These are phyloP conservation scores for Backusella luteola DNA, from an alignment of 192 early-diverging fungal species.

Conservation along the genomic window DNA sequence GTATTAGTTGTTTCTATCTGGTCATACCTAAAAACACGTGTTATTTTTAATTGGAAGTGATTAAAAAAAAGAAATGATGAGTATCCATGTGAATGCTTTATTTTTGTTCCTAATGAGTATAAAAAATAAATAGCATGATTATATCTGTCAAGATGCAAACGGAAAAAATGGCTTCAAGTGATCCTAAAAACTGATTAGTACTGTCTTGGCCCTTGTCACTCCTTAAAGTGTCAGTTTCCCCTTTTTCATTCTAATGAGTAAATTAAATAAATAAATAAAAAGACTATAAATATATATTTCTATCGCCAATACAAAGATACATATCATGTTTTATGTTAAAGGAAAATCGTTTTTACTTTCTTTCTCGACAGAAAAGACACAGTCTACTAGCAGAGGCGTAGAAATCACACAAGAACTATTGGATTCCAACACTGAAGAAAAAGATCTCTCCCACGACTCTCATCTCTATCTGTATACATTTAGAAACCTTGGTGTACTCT, in stretches of 20 bases:
- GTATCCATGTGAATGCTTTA: background rate
- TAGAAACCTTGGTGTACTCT: background rate
- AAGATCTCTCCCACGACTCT: background rate
- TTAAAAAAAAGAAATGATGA: background rate
- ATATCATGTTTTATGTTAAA: constrained; percentile 17
- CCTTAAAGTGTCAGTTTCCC: background rate
- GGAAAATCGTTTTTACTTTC: constrained; percentile 4
- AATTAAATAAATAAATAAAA: background rate
- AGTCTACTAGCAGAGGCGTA: background rate
- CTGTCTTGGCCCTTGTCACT: background rate
- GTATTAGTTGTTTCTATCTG: background rate
- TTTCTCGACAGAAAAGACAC: background rate
- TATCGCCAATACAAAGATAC: background rate
- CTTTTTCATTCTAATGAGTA: background rate
- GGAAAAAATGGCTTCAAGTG: background rate
- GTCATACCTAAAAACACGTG: background rate
- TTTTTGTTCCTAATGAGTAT: background rate
- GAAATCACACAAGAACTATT: background rate
- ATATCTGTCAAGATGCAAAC: background rate
- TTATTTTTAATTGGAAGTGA: background rate
- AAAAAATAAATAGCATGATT: background rate
- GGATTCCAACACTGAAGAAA: background rate
- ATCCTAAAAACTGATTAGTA: background rate
- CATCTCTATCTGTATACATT: background rate
- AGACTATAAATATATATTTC: background rate